Base-by-base conservation (phyloP, 139 green algal genomes). In the Coelastrella sp. region DNA sequence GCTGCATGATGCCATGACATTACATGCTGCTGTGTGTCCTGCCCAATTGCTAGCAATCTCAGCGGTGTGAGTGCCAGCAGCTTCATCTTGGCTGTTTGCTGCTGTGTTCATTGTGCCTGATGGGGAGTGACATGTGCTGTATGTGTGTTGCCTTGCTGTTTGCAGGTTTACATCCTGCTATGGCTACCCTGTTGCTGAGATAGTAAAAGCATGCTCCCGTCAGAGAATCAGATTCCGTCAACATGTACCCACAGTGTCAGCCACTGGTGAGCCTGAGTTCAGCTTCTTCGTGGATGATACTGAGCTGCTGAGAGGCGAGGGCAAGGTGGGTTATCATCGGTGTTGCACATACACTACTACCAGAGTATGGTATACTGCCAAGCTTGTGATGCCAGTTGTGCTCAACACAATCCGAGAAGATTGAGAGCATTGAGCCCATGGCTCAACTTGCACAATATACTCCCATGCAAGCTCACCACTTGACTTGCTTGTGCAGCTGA, bases 261-360 rank as follows among this genome's bases (percentile, higher is more conserved):
- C 53, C 53, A 63, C 53, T n/a, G 53, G 53, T 63, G 53, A 63
- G 53, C 53, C 53, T 63, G 53, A 63, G 4, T 63, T 63, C 53
- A 63, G 25, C 53, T 30, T 63, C 11, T 63, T 30, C n/a, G 11
- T 63, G 53, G 53, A 63, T 23, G 4, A 63, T 63, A 30, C 15
- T 63, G 53, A 63, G 53, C 53, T 63, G 53, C 17, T 63, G 53
- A 63, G 53, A 63, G 53, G 53, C 15, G 53, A 63, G 53, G 53
- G 53, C 53, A 63, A 63, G 53, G 53, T 63, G 53, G 15, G 53
- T 63, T 63, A n/a, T n/a, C n/a, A n/a, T n/a, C n/a, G n/a, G n/a
- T n/a, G n/a, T n/a, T n/a, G n/a, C n/a, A n/a, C n/a, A n/a, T n/a
- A n/a, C n/a, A n/a, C n/a, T n/a, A n/a, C n/a, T n/a, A n/a, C n/a